Conservation (phyloP, 768 basidiomycete species). For the Clathrus columnatus region DNA sequence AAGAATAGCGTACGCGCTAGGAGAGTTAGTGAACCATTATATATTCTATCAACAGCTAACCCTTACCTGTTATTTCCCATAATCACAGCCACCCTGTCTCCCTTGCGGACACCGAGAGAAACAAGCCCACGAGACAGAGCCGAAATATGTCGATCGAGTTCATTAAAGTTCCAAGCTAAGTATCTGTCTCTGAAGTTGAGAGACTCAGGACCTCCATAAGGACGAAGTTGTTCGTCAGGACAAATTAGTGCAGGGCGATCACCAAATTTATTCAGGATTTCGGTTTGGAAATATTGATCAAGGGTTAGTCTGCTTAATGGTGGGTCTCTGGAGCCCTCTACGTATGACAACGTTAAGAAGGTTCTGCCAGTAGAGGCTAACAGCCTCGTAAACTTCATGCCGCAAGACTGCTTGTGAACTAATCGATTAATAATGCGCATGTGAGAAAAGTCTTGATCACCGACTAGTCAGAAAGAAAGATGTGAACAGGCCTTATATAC, state of each 20-base stretch:
- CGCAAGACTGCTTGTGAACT: too few relatives aligned
- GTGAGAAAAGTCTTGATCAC: too few relatives aligned
- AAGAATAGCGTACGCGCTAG: slow-evolving; percentile 66
- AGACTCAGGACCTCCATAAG: slow-evolving; percentile 54
- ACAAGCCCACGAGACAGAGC: slow-evolving; percentile 66
- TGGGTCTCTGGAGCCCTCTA: slow-evolving; percentile 12
- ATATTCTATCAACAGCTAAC: background rate
- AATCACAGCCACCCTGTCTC: slow-evolving; percentile 69
- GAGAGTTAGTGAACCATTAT: background rate
- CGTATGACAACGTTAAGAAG: slow-evolving; percentile 10
- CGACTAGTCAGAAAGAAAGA: too few relatives aligned
- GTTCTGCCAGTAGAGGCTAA: too few relatives aligned
- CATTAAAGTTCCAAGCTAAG: slow-evolving; percentile 66
- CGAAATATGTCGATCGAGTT: slow-evolving; percentile 57
- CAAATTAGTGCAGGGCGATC: slow-evolving; percentile 57
- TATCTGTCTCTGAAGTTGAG: slow-evolving; percentile 43
- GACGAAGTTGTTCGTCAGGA: slow-evolving; percentile 44
- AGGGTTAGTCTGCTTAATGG: slow-evolving; percentile 8
- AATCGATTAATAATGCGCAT: too few relatives aligned
- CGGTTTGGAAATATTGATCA: slow-evolving; percentile 36
- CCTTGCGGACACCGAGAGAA: slow-evolving; percentile 58
- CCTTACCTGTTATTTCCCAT: slow-evolving; percentile 81
- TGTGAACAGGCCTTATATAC: too few relatives aligned
- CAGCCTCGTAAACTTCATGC: too few relatives aligned
- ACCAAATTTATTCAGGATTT: slow-evolving; percentile 42